These are phyloP conservation scores for Suillus weaverae DNA, from an alignment of 768 basidiomycete genomes.

Conservation along the genomic window DNA sequence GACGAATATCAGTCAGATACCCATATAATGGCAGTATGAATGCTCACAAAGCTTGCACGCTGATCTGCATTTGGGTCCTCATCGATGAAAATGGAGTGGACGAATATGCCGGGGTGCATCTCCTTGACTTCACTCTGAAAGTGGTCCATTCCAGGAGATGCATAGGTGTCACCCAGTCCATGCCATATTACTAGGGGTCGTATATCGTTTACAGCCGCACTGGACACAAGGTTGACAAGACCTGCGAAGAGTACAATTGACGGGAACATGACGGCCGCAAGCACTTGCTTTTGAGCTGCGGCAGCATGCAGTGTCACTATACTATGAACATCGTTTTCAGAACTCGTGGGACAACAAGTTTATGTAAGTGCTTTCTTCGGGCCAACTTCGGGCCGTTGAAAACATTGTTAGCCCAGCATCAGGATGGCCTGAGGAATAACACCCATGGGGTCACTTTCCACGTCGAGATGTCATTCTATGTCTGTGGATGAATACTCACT, in stretches of 20 bases:
- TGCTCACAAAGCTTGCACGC: constrained; percentile 70
- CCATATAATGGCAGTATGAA: not conserved
- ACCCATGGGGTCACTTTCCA: too few species aligned
- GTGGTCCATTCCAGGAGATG: constrained; percentile 70
- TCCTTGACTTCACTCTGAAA: constrained; percentile 59
- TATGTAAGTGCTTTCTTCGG: not conserved
- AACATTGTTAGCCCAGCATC: too few species aligned
- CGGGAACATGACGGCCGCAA: constrained; percentile 14
- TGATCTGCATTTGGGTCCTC: constrained; percentile 61
- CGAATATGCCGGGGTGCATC: constrained; percentile 72
- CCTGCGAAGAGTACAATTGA: constrained; percentile 17
- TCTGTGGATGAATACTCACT: not conserved
- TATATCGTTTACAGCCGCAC: constrained; percentile 18
- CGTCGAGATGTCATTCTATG: too few species aligned
- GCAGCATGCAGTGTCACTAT: too few species aligned
- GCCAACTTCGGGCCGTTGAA: not conserved
- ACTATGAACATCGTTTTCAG: not conserved
- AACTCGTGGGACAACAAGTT: not conserved
- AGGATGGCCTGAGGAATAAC: too few species aligned
- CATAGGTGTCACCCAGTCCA: constrained; percentile 79
- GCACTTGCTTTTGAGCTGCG: not conserved
- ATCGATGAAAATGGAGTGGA: constrained; percentile 72
- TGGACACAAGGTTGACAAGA: constrained; percentile 12
- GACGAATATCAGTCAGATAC: constrained; percentile 7
- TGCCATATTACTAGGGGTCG: constrained; percentile 78